Conservation (phyloP, 805 yeast genomes). For the Candida namnaoensis region DNA sequence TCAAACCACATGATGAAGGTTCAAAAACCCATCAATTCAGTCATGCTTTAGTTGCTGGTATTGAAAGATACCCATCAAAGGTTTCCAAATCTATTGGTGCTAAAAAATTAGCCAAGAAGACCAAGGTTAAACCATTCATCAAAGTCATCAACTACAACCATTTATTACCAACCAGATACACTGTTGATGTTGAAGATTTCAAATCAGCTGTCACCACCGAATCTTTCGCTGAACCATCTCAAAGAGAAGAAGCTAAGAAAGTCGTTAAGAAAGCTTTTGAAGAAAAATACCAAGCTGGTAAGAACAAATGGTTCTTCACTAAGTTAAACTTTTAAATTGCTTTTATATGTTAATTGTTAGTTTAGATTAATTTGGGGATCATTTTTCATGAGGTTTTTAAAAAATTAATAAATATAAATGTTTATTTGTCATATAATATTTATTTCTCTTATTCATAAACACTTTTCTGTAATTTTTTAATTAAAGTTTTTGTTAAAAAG, state of each 20-base stretch:
- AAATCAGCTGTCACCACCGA: conserved; percentile 88
- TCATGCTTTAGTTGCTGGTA: conserved; percentile 99
- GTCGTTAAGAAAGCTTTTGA: conserved; percentile 98
- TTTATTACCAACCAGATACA: conserved; percentile 99
- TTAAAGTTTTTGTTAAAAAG: too few relatives aligned
- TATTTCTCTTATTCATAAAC: too few relatives aligned
- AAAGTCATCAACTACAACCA: conserved; percentile 99
- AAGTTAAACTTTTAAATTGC: conserved; percentile 73
- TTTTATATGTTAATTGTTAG: too few relatives aligned
- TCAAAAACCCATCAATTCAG: conserved; percentile 98
- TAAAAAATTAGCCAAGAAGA: conserved; percentile 95
- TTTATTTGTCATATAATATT: too few relatives aligned
- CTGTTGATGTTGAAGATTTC: conserved; percentile 93
- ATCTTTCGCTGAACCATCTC: conserved; percentile 94
- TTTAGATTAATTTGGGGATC: background rate
- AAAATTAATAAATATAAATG: too few relatives aligned
- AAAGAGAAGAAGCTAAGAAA: conserved; percentile 98
- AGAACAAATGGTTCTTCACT: conserved; percentile 99
- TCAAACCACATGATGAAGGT: conserved; percentile 98
- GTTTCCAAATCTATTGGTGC: conserved; percentile 92
- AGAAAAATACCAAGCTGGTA: conserved; percentile 98
- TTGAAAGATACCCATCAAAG: conserved; percentile 97
- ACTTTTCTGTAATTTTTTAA: too few relatives aligned
- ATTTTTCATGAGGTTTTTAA: background rate
- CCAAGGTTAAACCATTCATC: conserved; percentile 98